These are phyloP conservation scores for Aspergillus ochraceoroseus DNA, from an alignment of 2,329 filamentous ascomycete genomes.

Conservation along the genomic window DNA sequence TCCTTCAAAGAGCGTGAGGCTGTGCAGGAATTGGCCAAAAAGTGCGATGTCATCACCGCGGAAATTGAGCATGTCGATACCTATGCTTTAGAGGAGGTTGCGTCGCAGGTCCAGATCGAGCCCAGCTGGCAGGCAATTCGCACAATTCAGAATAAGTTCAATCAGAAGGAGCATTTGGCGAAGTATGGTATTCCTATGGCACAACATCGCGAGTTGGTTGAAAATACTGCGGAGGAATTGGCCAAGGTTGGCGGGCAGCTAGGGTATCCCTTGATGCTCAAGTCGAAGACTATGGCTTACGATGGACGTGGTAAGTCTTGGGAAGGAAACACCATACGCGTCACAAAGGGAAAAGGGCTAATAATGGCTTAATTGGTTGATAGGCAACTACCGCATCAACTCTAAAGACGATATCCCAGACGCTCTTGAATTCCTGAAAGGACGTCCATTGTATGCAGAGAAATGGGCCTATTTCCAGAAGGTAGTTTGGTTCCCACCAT, in stretches of 20 bases:
- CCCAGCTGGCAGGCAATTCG: constrained; percentile 82
- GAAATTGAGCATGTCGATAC: constrained; percentile 96
- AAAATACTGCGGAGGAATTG: constrained; percentile 58
- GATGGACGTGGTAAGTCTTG: constrained; percentile 67
- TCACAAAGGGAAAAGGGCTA: not conserved
- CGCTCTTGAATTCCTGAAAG: constrained; percentile 66
- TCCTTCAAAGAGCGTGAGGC: constrained; percentile 80
- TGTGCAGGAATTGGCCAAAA: constrained; percentile 70
- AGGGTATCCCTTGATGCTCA: constrained; percentile 87
- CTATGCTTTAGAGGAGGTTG: constrained; percentile 77
- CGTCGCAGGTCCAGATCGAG: constrained; percentile 63
- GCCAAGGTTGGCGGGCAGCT: constrained; percentile 59
- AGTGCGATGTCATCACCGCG: constrained; percentile 77
- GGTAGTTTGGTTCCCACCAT: constrained; percentile 26
- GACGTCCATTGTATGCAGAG: constrained; percentile 74
- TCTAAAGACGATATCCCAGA: constrained; percentile 55
- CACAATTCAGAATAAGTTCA: constrained; percentile 88
- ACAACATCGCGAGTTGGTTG: constrained; percentile 61
- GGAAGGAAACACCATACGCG: not conserved
- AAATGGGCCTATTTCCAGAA: constrained; percentile 80
- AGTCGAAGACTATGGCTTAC: constrained; percentile 83
- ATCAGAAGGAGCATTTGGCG: constrained; percentile 76
- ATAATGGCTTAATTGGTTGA: not conserved
- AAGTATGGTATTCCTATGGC: constrained; percentile 67
- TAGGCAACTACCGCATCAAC: constrained; percentile 63